Evolutionary conservation across 2,329 filamentous ascomycete species (phyloP).

Genomic region (Microdochium bolleyi): DNA sequence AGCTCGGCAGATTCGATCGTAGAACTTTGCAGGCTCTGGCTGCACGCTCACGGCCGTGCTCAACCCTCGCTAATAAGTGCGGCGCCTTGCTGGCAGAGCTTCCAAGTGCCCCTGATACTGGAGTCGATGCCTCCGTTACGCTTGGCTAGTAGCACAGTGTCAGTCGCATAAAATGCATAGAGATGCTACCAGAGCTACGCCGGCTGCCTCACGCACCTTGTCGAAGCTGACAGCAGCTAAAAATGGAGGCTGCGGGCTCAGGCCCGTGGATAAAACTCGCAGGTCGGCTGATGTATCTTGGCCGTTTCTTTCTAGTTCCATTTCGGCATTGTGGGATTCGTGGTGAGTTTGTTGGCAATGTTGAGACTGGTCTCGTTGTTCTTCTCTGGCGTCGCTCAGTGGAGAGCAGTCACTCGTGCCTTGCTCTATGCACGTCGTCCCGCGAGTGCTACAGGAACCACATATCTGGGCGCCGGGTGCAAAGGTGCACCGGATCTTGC

Average conservation of each 20-base stretch:
- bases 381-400: neutral
- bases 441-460: constrained; percentile 21
- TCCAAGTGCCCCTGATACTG: neutral
- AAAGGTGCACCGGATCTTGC: constrained; percentile 37
- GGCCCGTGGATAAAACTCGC: neutral
- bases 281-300: neutral
- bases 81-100: neutral
- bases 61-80: neutral
- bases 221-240: neutral
- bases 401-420: neutral
- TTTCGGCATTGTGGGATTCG: neutral
- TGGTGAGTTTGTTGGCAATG: neutral
- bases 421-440: neutral
- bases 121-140: neutral
- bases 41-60: neutral
- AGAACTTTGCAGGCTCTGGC: constrained; percentile 5
- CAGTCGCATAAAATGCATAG: neutral
- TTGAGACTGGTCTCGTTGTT: neutral
- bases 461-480: constrained; percentile 29
- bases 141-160: neutral
- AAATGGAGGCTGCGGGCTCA: neutral
- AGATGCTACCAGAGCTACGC: neutral
- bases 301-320: neutral
- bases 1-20: constrained; percentile 9
- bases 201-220: neutral